Evolutionary conservation across 768 basidiomycete species (phyloP).

Genomic region (Tricholoma flavovirens): DNA sequence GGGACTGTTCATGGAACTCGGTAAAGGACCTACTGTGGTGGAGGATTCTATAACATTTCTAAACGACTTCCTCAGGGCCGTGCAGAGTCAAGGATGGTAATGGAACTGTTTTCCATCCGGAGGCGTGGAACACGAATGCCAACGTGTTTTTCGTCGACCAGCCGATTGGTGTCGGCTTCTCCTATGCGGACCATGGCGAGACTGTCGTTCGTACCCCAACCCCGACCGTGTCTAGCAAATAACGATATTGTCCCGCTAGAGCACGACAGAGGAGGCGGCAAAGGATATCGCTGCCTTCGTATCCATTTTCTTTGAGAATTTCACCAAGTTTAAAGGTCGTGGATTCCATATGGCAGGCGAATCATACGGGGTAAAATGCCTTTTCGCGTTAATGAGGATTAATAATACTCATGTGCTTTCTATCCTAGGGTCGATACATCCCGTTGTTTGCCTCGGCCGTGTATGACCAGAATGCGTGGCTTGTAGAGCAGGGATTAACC

Average conservation of each 20-base stretch:
- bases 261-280: constrained; percentile 62
- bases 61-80: constrained; percentile 40
- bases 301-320: constrained; percentile 69
- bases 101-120: constrained; percentile 47
- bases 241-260: constrained; percentile 25
- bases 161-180: constrained; percentile 57
- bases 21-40: constrained; percentile 23
- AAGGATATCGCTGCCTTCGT: constrained; percentile 68
- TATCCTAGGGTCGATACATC: constrained; percentile 55
- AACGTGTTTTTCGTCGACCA: constrained; percentile 62
- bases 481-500: constrained; percentile 48
- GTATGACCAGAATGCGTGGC: constrained; percentile 60
- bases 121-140: constrained; percentile 65
- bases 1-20: constrained; percentile 70
- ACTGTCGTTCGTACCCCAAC: constrained; percentile 35
- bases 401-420: background rate
- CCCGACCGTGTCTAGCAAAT: background rate
- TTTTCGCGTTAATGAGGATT: background rate
- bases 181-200: constrained; percentile 61
- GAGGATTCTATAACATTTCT: constrained; percentile 18
- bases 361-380: constrained; percentile 60
- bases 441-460: constrained; percentile 74
- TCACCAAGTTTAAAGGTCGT: constrained; percentile 63
- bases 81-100: constrained; percentile 54
- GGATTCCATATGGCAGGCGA: constrained; percentile 66